Base-by-base conservation (phyloP, 2,329 filamentous ascomycete genomes). In the Neopestalotiopsis sp. region DNA sequence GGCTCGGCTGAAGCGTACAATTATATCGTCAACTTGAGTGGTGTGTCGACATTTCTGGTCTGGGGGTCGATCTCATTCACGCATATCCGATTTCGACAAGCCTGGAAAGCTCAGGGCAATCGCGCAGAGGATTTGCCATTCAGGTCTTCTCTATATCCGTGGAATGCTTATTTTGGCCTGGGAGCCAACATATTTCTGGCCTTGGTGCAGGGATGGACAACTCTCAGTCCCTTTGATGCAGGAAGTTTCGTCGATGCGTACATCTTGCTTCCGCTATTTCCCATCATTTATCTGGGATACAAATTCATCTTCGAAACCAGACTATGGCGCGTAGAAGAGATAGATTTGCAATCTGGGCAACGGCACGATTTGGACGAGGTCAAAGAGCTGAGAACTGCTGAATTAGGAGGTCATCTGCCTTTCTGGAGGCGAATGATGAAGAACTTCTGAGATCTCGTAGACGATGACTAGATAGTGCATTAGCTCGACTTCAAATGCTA, bases 61-160 rank as follows among this genome's bases (percentile, higher is more conserved):
- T 94, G 91, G 91, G 91, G 84, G 2, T 85, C 85, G 49, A 94
- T 94, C 73, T 90, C 86, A 32, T 87, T 92, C 73, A 92, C 89
- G 3, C 91, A 94, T 74, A 90, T 94, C 70, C 89, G 91, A 30
- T 93, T 94, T 78, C 89, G 91, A 42, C 78, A 84, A 10, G 91
- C 90, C 0, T 91, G 89, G 89, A 75, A 78, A 10, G 80, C 78
- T 0, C 90, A 92, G 75, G 89, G 89, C 1, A 84, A 90, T 68
- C 81, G 78, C 38, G 77, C 85, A 30, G 81, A 82, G 17, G 85
- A 87, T 63, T 79, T 91, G 12, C 89, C 89, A 0, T 91, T 88
- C 77, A 78, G 82, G 65, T 85, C 87, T 2, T 74, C 86, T 56
- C 81, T 80, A 67, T 90, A 88, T 69, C 89, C 89, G 0, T 89